Conservation (phyloP, 192 early-diverging fungal species). For the Coemansia sp. region DNA sequence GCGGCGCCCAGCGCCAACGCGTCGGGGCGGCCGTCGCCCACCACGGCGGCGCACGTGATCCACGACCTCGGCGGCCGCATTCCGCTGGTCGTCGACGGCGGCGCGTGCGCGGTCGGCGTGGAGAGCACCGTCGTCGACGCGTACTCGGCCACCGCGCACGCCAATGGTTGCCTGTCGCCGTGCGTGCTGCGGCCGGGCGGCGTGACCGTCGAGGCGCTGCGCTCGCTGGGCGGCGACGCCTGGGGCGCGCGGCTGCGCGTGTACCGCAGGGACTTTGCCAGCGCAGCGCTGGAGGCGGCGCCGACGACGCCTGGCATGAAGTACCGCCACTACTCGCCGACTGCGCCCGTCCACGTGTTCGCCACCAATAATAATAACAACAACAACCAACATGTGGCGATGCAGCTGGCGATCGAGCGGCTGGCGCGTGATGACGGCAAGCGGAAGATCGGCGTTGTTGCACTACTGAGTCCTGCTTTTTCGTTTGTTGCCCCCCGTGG, state of each 20-base stretch:
- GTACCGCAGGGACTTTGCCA: conserved; percentile 79
- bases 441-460: conserved; percentile 23
- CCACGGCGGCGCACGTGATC: conserved; percentile 85
- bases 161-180: conserved; percentile 52
- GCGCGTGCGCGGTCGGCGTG: conserved; percentile 85
- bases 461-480: too few relatives aligned
- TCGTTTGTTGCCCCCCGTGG: not conserved
- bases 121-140: conserved; percentile 96
- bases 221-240: conserved; percentile 53
- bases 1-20: conserved; percentile 99
- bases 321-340: conserved; percentile 96
- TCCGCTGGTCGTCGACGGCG: conserved; percentile 89
- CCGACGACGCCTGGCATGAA: conserved; percentile 99
- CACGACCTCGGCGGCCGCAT: conserved; percentile 80
- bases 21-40: conserved; percentile 94
- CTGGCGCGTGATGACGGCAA: not conserved
- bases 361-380: too few relatives aligned
- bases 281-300: conserved; percentile 66
- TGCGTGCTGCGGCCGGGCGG: conserved; percentile 93
- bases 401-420: not conserved
- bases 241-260: conserved; percentile 68
- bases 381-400: not conserved
- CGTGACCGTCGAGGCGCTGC: conserved; percentile 80
- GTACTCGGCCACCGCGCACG: conserved; percentile 19
- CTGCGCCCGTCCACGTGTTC: conserved; percentile 82